Percentiles rank a stretch among this genome's conserved stretches.
Conservation (phyloP, 2,329 filamentous ascomycete species). For the Aspergillus sp. region DNA sequence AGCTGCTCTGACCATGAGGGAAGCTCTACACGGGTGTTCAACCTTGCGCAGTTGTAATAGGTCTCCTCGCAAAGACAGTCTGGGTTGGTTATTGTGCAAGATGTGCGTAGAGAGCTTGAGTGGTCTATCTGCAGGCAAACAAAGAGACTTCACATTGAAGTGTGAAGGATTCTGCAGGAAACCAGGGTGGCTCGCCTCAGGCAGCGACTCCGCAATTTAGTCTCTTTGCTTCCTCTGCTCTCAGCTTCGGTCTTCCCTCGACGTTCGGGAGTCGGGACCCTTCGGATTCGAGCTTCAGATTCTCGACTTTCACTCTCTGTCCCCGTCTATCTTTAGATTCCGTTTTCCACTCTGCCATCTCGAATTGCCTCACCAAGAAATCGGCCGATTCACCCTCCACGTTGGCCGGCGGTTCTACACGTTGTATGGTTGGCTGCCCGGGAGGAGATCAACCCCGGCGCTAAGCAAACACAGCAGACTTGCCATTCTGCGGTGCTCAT, state of each 20-base stretch:
- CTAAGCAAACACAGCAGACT: constrained; percentile 26
- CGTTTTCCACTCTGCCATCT: not conserved
- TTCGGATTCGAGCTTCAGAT: not conserved
- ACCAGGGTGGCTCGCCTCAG: not conserved
- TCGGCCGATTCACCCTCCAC: not conserved
- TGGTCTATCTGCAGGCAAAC: not conserved
- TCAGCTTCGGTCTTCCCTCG: not conserved
- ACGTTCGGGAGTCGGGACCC: not conserved
- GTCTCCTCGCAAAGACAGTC: too few relatives aligned
- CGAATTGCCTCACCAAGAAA: not conserved
- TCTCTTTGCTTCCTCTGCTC: not conserved
- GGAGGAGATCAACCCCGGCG: constrained; percentile 30
- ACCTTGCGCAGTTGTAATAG: too few relatives aligned
- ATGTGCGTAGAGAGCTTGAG: not conserved
- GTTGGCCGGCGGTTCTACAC: constrained; percentile 28
- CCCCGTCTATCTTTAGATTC: constrained; percentile 10
- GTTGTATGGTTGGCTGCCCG: constrained; percentile 28
- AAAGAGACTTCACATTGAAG: not conserved
- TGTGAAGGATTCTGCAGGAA: not conserved
- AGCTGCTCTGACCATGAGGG: not conserved
- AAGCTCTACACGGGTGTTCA: not conserved
- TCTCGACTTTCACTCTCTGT: not conserved
- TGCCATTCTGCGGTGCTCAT: constrained; percentile 18
- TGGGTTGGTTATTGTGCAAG: too few relatives aligned
- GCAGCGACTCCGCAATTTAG: not conserved